Evolutionary conservation across 2,329 filamentous ascomycete species (phyloP), one percentile per base, ranked within the genome.

Genomic region (Claviceps fusiformis): DNA sequence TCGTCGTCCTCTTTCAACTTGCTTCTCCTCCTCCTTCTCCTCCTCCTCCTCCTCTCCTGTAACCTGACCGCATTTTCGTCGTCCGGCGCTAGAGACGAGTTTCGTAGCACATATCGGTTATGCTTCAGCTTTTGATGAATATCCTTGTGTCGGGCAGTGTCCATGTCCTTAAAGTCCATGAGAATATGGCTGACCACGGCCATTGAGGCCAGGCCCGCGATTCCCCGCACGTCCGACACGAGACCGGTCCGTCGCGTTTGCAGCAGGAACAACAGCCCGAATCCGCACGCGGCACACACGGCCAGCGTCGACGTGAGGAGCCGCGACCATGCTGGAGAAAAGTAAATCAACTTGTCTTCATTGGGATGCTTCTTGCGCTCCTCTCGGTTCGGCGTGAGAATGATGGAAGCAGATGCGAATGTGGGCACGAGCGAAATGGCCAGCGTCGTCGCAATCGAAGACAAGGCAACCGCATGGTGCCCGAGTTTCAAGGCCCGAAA

Each of bases 161-260:
- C 86, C 69, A 87, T 79, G 55, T 83, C 83, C 59, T 81, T 82
- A 63, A 89, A 89, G 63, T 89, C 86, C 68, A 82, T 82, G 59
- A 89, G 70, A 64, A 89, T 86, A 60, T 89, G 85, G 59, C 79
- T 82, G 58, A 81, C 80, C 3, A 86, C 85, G 10, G 86, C 85
- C 85, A 89, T 88, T 55, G 85, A 81, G 6, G 86, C 86, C 43
- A 89, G 75, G 1, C 86, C 86, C 1, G 85, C 84, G 53, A 89
- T 87, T 6, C 86, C 86, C 60, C 81, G 82, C 7, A 87, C 85
- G 63, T 89, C 83, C 6, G 80, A 79, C 3, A 82, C 67, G 17
- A 89, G 72, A 0, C 86, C 86, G 3, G 83, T 86, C 44, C 79
- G 81, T 27, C 86, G 74, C 17, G 74, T 74, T 55, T 79, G 77